Conservation (phyloP, 1,284 basidiomycete genomes). For the Ganoderma multipileum region DNA sequence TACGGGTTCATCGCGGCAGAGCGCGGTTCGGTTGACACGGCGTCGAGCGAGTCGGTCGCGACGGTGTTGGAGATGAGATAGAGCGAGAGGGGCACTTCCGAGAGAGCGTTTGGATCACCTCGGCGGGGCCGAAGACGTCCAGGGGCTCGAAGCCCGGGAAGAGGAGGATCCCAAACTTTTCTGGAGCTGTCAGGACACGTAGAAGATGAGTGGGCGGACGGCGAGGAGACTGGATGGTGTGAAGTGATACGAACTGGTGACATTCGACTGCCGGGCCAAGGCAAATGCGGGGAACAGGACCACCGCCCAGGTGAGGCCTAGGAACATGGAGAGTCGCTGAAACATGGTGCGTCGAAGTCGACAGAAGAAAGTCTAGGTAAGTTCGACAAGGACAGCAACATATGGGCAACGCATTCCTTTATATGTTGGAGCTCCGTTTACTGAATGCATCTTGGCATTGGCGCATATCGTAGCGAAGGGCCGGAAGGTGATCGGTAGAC, state of each 20-base stretch:
- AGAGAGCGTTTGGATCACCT: conserved; percentile 4
- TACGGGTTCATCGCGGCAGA: conserved; percentile 3
- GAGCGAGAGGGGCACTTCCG: neutral
- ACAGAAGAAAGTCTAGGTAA: neutral
- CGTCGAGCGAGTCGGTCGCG: neutral
- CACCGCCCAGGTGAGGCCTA: neutral
- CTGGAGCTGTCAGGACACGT: neutral
- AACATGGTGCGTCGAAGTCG: neutral
- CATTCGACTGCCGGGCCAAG: neutral
- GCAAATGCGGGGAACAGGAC: neutral
- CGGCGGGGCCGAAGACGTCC: conserved; percentile 11
- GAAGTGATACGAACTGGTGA: neutral
- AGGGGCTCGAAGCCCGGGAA: conserved; percentile 8
- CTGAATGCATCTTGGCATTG: neutral
- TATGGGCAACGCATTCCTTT: neutral
- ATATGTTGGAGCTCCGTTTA: neutral
- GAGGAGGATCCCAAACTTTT: conserved; percentile 8
- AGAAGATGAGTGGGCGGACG: neutral
- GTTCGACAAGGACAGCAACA: neutral
- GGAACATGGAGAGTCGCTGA: neutral
- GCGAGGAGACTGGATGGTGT: neutral
- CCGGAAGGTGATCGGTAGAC: neutral
- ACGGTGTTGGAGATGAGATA: conserved; percentile 4
- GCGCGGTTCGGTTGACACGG: neutral
- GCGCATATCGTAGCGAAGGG: neutral